Conservation (phyloP, 768 basidiomycete species). For the Exsudoporus frostii region DNA sequence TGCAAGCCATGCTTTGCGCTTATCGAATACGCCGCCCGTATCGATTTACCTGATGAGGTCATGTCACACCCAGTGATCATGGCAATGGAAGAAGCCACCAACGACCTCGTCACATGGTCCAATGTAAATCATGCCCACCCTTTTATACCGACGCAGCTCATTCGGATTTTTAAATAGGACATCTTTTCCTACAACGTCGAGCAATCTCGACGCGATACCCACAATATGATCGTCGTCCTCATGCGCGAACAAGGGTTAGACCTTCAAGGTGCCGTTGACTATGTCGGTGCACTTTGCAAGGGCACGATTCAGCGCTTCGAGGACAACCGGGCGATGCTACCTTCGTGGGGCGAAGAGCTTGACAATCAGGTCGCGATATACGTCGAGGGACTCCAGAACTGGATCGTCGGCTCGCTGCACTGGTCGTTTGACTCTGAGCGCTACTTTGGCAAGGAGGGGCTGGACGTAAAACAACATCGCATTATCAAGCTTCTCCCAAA, state of each 20-base stretch:
- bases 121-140: conserved; percentile 29
- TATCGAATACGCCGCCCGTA: conserved; percentile 51
- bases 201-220: conserved; percentile 63
- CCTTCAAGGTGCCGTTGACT: conserved; percentile 61
- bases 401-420: conserved; percentile 70
- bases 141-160: not conserved
- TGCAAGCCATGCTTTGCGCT: conserved; percentile 49
- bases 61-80: conserved; percentile 48
- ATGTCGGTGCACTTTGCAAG: conserved; percentile 59
- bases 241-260: conserved; percentile 57
- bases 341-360: conserved; percentile 60
- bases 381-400: conserved; percentile 60
- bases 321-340: conserved; percentile 45
- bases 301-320: conserved; percentile 53
- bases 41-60: conserved; percentile 54
- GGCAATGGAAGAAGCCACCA: conserved; percentile 44
- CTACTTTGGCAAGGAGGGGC: conserved; percentile 62
- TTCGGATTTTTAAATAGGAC: conserved; percentile 40
- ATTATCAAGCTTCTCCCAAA: conserved; percentile 50
- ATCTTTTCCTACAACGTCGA: conserved; percentile 77
- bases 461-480: conserved; percentile 51
- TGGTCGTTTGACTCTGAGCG: conserved; percentile 72
- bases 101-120: conserved; percentile 51
- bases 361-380: conserved; percentile 58
- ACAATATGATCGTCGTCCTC: conserved; percentile 72